These are phyloP conservation scores for Boletus edulis DNA, from an alignment of 768 basidiomycete species.

Conservation along the genomic window DNA sequence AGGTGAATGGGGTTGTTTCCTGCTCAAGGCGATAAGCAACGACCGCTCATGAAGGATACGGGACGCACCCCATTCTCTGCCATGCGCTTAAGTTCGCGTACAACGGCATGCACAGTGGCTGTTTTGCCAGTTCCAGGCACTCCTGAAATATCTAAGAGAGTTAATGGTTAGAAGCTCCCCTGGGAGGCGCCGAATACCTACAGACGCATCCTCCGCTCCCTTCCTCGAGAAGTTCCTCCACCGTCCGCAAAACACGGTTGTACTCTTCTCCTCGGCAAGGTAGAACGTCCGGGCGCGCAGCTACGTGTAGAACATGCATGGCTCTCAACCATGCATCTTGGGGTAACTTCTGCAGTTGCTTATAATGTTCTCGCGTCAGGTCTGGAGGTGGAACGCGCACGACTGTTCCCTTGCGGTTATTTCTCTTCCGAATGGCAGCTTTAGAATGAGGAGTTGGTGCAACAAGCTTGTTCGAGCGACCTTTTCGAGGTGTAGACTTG, in stretches of 20 bases:
- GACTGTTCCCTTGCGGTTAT: constrained; percentile 25
- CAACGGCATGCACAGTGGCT: constrained; percentile 92
- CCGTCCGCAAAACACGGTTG: constrained; percentile 64
- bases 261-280: constrained; percentile 91
- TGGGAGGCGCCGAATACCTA: constrained; percentile 37
- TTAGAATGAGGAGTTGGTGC: constrained; percentile 79
- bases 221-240: constrained; percentile 86
- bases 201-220: constrained; percentile 96
- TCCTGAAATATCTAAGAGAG: constrained; percentile 81
- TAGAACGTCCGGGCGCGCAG: constrained; percentile 83
- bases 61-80: constrained; percentile 70
- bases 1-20: constrained; percentile 94
- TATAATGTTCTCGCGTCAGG: constrained; percentile 34
- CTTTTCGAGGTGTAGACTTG: constrained; percentile 36
- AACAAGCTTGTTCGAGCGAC: constrained; percentile 40
- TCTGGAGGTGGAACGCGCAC: constrained; percentile 37
- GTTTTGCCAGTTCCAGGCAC: constrained; percentile 99
- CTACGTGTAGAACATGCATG: constrained; percentile 91
- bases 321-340: constrained; percentile 82
- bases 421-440: constrained; percentile 53
- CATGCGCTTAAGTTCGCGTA: constrained; percentile 87
- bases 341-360: constrained; percentile 51
- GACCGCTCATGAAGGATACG: background rate
- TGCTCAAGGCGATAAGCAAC: constrained; percentile 28
- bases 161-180: background rate